Evolutionary conservation across 129 eudicot genomes (phyloP), one percentile per base, ranked within the genome.

Genomic region (Arctium lappa): DNA sequence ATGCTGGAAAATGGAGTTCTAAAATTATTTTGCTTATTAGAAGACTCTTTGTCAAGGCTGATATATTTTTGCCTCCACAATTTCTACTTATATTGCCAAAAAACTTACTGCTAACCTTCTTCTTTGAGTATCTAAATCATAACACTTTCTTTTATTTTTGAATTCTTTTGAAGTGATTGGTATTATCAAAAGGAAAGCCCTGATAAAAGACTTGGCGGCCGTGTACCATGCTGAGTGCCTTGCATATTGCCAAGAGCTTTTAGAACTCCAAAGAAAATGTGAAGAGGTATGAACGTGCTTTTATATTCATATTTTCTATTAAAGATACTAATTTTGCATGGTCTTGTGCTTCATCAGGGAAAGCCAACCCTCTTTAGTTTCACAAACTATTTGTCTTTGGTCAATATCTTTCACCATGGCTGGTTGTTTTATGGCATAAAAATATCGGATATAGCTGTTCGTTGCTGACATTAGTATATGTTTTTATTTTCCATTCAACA

Each of bases 201-300:
- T 91, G 87, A 87, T 91, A 12, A 91, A 89, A 85, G 92, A 91
- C 42, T 85, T 91, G 62, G 94, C 94, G 38, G 94, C 92, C 5
- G 91, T 77, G 42, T 89, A 91, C 85, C 94, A 91, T 87, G 92
- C 94, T 15, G 92, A 91, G 86, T 91, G 94, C 82, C 86, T 91
- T 53, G 79, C 90, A 16, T 89, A 89, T 73, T 85, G 94, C 80
- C 94, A 89, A 79, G 92, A 89, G 87, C 94, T 91, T 69, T 84
- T 89, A 77, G 89, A 89, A 79, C 91, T 91, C 77, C 94, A 91
- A 81, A 87, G 87, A 83, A 89, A 87, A 80, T 87, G 91, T 32
- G 88, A 91, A 76, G 94, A 89, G 94, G 94, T 89, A 75, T 16
- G 81, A 22, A 34, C 31, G 4, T 33, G 29, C 46, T 68, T 18